phyloP scores from a whole-genome alignment of 306 rosid species.

The Notholithocarpus densiflorus region DNA sequence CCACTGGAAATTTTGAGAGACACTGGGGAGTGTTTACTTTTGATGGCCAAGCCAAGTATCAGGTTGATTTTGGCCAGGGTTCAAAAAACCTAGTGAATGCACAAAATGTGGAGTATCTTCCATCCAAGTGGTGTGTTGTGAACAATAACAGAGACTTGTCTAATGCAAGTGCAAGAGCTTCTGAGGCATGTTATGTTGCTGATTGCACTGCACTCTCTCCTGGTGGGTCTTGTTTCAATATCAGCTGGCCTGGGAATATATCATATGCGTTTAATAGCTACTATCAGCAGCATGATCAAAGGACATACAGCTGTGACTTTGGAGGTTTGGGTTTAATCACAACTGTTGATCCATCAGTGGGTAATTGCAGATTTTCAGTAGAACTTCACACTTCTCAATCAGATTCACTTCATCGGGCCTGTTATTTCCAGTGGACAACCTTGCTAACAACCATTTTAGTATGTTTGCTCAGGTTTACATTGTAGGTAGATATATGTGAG shows the following conservation, averaged over 20 bases:
- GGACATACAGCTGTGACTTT: conserved; percentile 67
- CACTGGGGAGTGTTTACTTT: conserved; percentile 96
- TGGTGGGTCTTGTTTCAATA: conserved; percentile 83
- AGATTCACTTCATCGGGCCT: conserved; percentile 13
- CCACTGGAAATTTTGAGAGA: conserved; percentile 68
- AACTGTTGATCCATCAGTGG: conserved; percentile 73
- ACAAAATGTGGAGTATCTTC: conserved; percentile 72
- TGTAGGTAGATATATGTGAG: conserved; percentile 7
- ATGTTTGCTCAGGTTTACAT: conserved; percentile 23
- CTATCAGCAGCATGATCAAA: conserved; percentile 88
- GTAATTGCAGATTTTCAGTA: conserved; percentile 69
- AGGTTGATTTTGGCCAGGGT: conserved; percentile 56
- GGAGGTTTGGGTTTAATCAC: conserved; percentile 85
- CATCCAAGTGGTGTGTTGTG: conserved; percentile 88
- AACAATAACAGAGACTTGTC: conserved; percentile 76
- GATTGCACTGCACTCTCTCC: conserved; percentile 75
- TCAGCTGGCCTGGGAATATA: conserved; percentile 78
- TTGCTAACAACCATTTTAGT: conserved; percentile 38
- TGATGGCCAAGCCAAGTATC: conserved; percentile 94
- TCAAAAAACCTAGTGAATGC: conserved; percentile 61
- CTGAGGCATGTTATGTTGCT: conserved; percentile 63
- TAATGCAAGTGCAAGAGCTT: conserved; percentile 57
- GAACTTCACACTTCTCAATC: conserved; percentile 59
- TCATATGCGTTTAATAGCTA: conserved; percentile 87
- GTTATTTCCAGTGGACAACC: conserved; percentile 22